Percentiles rank a stretch among this genome's conserved stretches.
Conservation (phyloP, 345 rosid genomes). For the Syzygium jambos region DNA sequence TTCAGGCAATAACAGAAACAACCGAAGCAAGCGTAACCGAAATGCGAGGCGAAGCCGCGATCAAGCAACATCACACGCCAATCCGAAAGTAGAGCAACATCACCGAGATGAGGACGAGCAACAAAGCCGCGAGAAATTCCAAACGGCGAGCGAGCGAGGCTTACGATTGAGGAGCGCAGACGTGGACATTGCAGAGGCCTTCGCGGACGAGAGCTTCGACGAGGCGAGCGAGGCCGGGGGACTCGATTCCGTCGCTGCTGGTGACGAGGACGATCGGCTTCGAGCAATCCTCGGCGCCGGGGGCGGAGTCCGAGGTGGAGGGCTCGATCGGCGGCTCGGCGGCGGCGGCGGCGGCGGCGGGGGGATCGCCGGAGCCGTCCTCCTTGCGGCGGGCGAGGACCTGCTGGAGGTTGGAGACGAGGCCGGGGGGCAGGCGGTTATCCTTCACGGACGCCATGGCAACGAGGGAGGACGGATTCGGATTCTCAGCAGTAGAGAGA, state of each 20-base stretch:
- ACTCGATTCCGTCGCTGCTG: conserved; percentile 86
- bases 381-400: conserved; percentile 52
- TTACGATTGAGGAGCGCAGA: conserved; percentile 93
- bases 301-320: conserved; percentile 21
- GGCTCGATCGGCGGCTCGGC: conserved; percentile 27
- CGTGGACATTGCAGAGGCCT: conserved; percentile 76
- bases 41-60: background rate
- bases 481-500: background rate
- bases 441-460: conserved; percentile 38
- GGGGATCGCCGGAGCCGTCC: conserved; percentile 11
- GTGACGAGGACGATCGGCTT: conserved; percentile 82
- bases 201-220: conserved; percentile 78
- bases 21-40: background rate
- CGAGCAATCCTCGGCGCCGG: conserved; percentile 27
- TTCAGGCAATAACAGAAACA: background rate
- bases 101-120: background rate
- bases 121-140: background rate
- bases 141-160: conserved; percentile 4
- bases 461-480: background rate
- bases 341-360: conserved; percentile 5
- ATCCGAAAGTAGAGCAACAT: background rate
- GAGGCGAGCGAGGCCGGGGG: conserved; percentile 77
- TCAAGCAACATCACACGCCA: background rate
- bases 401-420: conserved; percentile 79
- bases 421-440: conserved; percentile 63